Percentiles rank a stretch among this genome's conserved stretches.
These are phyloP conservation scores for Isatis lusitanica DNA, from an alignment of 441 rosid species.

Conservation along the genomic window DNA sequence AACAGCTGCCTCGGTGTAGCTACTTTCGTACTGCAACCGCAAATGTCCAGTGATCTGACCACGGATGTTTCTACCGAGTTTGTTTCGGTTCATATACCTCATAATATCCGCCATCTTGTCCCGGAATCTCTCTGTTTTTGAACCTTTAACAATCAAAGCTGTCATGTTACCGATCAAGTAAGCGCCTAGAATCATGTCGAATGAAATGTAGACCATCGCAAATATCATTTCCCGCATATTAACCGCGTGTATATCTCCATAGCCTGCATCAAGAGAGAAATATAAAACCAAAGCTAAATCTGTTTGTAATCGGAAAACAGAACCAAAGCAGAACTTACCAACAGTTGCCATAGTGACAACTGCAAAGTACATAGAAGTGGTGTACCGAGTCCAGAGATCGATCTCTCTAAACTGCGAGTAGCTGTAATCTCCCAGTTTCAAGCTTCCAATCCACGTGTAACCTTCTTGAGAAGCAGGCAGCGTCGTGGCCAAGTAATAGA, in stretches of 20 bases:
- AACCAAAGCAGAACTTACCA: slow-evolving; percentile 40
- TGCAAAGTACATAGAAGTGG: slow-evolving; percentile 63
- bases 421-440: slow-evolving; percentile 57
- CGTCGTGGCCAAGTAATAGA: slow-evolving; percentile 71
- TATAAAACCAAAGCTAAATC: neutral
- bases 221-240: slow-evolving; percentile 71
- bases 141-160: slow-evolving; percentile 72
- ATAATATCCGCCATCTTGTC: slow-evolving; percentile 69
- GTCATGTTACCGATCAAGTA: slow-evolving; percentile 77
- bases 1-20: slow-evolving; percentile 54
- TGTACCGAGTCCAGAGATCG: slow-evolving; percentile 57
- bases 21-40: slow-evolving; percentile 53
- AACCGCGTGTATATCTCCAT: slow-evolving; percentile 76
- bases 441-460: slow-evolving; percentile 73
- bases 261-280: slow-evolving; percentile 41
- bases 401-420: slow-evolving; percentile 57
- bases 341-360: slow-evolving; percentile 77
- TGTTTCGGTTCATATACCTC: slow-evolving; percentile 59
- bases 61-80: slow-evolving; percentile 53
- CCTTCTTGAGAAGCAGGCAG: slow-evolving; percentile 60
- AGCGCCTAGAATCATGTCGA: slow-evolving; percentile 75
- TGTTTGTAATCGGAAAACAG: neutral
- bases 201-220: slow-evolving; percentile 62
- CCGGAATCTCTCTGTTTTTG: slow-evolving; percentile 62
- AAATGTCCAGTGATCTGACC: slow-evolving; percentile 59